Conservation (phyloP, 805 yeast genomes). For the Kazachstania taianensis region DNA sequence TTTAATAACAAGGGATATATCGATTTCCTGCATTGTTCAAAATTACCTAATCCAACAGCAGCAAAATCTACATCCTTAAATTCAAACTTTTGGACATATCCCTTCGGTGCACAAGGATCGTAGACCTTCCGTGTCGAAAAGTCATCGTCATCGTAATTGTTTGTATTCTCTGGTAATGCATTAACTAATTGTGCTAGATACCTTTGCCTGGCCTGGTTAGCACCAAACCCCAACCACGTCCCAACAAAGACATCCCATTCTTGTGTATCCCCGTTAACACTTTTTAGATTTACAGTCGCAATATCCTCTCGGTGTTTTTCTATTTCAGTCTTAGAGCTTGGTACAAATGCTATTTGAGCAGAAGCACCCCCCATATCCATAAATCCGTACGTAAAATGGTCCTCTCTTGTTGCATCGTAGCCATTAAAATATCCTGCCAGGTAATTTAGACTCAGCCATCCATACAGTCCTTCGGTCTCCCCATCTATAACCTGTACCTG, state of each 20-base stretch:
- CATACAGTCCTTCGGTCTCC: constrained; percentile 87
- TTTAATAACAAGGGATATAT: constrained; percentile 71
- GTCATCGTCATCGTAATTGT: constrained; percentile 38
- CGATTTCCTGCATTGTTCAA: constrained; percentile 57
- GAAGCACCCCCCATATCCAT: constrained; percentile 99
- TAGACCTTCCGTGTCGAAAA: constrained; percentile 31
- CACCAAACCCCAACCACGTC: constrained; percentile 97
- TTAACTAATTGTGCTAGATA: constrained; percentile 50
- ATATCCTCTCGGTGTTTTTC: constrained; percentile 64
- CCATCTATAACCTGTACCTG: constrained; percentile 88
- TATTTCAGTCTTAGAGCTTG: constrained; percentile 51
- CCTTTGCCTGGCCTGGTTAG: constrained; percentile 80
- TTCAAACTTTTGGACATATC: constrained; percentile 40
- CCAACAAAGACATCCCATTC: constrained; percentile 84
- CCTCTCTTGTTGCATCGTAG: constrained; percentile 29
- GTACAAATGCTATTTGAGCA: constrained; percentile 90
- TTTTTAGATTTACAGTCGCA: constrained; percentile 53
- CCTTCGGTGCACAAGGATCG: constrained; percentile 79
- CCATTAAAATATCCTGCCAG: constrained; percentile 54
- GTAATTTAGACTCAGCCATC: constrained; percentile 91
- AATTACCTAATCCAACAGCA: constrained; percentile 69
- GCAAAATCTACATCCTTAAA: constrained; percentile 37
- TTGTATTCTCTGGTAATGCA: constrained; percentile 39
- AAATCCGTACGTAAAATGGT: constrained; percentile 69
- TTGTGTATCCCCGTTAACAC: constrained; percentile 58